phyloP scores from a whole-genome alignment of 768 basidiomycete genomes.

The Dioszegia hungarica region DNA sequence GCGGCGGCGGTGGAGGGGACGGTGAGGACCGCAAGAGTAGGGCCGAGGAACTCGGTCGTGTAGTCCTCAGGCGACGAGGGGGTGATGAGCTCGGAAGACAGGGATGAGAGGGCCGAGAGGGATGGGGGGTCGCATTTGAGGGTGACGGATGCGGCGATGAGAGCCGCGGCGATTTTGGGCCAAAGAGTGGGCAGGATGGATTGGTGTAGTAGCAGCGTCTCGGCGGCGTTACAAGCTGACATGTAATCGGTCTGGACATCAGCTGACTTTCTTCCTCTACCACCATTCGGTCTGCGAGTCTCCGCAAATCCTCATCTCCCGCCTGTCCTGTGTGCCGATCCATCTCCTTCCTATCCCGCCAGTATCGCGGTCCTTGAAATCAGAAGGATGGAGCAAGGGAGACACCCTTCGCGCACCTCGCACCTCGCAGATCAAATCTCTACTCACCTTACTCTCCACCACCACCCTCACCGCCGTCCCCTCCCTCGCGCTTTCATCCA shows the following conservation, averaged over 20 bases:
- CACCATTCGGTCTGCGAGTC: no score
- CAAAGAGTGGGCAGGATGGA: slow-evolving; percentile 68
- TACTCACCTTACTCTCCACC: slow-evolving; percentile 80
- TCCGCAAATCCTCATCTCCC: no score
- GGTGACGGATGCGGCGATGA: slow-evolving; percentile 61
- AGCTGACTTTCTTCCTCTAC: no score
- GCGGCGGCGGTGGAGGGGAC: slow-evolving; percentile 69
- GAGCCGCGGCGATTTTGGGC: slow-evolving; percentile 73
- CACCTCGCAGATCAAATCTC: no score
- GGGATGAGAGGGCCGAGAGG: slow-evolving; percentile 55
- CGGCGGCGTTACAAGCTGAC: slow-evolving; percentile 89
- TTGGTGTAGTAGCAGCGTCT: slow-evolving; percentile 81
- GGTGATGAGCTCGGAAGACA: slow-evolving; percentile 50
- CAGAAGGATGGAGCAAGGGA: no score
- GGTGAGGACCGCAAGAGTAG: slow-evolving; percentile 73
- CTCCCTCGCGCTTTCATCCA: slow-evolving; percentile 74
- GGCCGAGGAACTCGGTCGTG: slow-evolving; percentile 78
- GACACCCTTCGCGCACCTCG: no score
- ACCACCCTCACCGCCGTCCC: slow-evolving; percentile 77
- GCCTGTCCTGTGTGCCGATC: no score
- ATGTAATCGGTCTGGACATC: slow-evolving; percentile 75
- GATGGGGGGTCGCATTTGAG: slow-evolving; percentile 73
- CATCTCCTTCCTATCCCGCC: background rate
- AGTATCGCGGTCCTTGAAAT: background rate
- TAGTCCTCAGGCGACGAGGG: slow-evolving; percentile 63